Base-by-base conservation (phyloP, 2,329 filamentous ascomycete species). In the Hypoxylon sp. region DNA sequence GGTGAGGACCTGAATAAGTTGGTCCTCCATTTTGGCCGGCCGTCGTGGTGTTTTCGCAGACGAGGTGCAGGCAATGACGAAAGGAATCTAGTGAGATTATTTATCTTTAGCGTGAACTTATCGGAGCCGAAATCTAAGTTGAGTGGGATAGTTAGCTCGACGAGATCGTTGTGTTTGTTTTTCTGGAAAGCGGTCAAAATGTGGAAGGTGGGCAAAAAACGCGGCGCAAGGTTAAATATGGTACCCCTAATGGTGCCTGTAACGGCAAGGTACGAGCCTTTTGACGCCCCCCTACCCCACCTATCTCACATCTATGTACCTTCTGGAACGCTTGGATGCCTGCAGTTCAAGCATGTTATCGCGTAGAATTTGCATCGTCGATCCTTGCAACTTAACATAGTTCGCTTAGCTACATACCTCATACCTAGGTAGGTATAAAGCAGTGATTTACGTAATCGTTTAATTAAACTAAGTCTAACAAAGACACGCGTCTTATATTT, bases 1-100 rank as follows among this genome's bases (percentile, higher is more conserved):
- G 73, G 90, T 88, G 68, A 99, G 89, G 77, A 98, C 86, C 79
- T 90, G 89, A 72, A 95, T 89, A 78, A 99, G 88, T 83, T 97
- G 90, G 81, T 96, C 90, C 86, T 97, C 94, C 93, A 97, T 97
- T 19, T 56, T 70, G 41, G 68, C 20, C 43, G 34, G 5, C 22
- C 10, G 13, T 44, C 10, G 37, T 53, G 19, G 49, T 5, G 49
- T 5, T 58, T 22, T 47, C 26, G 49, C 64, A 44, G 65, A 62
- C 62, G 63, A 56, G 56, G 34, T 37, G 41, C 26, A 24, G 24
- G 32, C 48, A 17, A 37, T 24, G 22, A 19, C 17, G 37, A 15
- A n/a, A 46, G 13, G 24, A 34, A 8, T 48, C 30, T 13, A 17
- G 41, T 13, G 15, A 11, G 4, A 24, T 47, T n/a, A n/a, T 15